Base-by-base conservation (phyloP, 306 rosid species). In the Spatholobus suberectus region DNA sequence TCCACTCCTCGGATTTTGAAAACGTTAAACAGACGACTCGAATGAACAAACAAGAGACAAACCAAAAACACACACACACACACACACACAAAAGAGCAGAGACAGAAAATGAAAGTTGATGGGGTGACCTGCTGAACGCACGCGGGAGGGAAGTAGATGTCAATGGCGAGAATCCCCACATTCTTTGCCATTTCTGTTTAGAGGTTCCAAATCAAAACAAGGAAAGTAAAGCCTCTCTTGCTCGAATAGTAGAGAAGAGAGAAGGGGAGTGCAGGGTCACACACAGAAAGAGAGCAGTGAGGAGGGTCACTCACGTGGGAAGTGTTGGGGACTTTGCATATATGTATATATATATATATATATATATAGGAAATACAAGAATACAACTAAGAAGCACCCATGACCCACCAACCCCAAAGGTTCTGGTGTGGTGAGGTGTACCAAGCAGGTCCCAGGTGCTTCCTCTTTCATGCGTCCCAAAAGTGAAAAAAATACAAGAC, bases 141-240 rank as follows among this genome's bases (percentile, higher is more conserved):
- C 27, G 89, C 77, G 14, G 95, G 94, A 79, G 99, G 99, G 88
- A 96, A 96, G 85, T 94, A 94, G 89, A 96, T 92, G 77, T 96
- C 98, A 65, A 91, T 35, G 71, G 98, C 99, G 90, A 96, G 95
- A 85, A 96, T 91, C 27, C 99, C 99, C 14, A 92, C 99, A 77
- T 92, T 90, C 80, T 91, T 89, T 24, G 92, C 96, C 99, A 96
- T 96, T 85, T 84, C 38, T 38, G 70, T 2, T 40, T 2, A 1
- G 37, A 44, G 35, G 41, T 55, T 73, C 47, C 5, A 70, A 77
- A 80, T 47, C 27, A 55, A 13, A 61, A 70, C 24, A n/a, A 54
- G 0, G 34, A 43, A 35, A 27, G 32, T 52, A 44, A 59, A 18
- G 5, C 13, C 43, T 70, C 38, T 40, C 69, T n/a, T 20, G 43